These are phyloP conservation scores for Aspergillus olivimuriae DNA, from an alignment of 495 filamentous ascomycete species.

Conservation along the genomic window DNA sequence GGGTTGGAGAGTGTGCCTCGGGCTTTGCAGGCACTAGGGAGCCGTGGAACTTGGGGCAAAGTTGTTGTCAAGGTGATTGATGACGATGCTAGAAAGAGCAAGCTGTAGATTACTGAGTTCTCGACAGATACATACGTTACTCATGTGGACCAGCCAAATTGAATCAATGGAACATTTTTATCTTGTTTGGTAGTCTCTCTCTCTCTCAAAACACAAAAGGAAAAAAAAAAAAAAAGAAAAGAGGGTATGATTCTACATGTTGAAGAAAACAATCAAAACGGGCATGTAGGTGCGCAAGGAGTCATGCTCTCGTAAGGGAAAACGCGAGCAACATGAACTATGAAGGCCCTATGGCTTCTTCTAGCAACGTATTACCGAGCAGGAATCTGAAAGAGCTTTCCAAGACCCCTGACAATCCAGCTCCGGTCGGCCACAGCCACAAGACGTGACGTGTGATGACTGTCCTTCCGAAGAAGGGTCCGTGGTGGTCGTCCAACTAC, in stretches of 20 bases:
- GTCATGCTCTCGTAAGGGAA: slow-evolving; percentile 44
- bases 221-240: too few species aligned
- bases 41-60: slow-evolving; percentile 89
- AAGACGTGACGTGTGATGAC: slow-evolving; percentile 40
- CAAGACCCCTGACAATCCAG: slow-evolving; percentile 28
- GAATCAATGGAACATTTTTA: too few species aligned
- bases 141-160: too few species aligned
- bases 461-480: slow-evolving; percentile 38
- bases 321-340: slow-evolving; percentile 44
- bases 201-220: too few species aligned
- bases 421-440: slow-evolving; percentile 43
- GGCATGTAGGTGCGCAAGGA: slow-evolving; percentile 48
- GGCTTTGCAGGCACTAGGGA: slow-evolving; percentile 70
- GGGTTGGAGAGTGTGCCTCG: slow-evolving; percentile 73
- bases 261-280: neutral
- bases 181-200: too few species aligned
- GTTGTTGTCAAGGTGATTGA: slow-evolving; percentile 87
- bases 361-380: slow-evolving; percentile 42
- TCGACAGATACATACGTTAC: too few species aligned
- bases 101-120: slow-evolving; percentile 35
- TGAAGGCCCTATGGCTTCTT: slow-evolving; percentile 43
- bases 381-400: slow-evolving; percentile 8
- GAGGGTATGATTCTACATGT: slow-evolving; percentile 4
- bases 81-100: slow-evolving; percentile 45
- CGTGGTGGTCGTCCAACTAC: slow-evolving; percentile 12